Base-by-base conservation (phyloP, 768 basidiomycete species). In the Boletus patriciae region DNA sequence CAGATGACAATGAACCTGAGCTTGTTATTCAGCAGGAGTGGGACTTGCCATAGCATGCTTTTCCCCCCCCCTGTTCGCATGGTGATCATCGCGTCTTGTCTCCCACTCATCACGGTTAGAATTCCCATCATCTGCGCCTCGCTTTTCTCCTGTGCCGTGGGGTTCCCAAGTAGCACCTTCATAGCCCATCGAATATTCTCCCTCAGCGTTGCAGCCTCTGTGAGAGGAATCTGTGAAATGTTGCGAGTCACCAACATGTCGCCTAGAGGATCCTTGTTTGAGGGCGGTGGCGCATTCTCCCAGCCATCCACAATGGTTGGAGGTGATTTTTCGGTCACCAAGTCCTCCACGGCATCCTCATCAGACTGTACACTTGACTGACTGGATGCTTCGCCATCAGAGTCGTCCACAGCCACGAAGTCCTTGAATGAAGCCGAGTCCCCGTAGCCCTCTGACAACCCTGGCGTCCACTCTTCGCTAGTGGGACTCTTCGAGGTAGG, bases 41-140 rank as follows among this genome's bases (percentile, higher is more conserved):
- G 57, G n/a, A 43, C 46, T 1, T 38, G 40, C 53, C 60, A 61
- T 0, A 61, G 45, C 57, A 58, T 58, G 23, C 16, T 34, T 11
- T 61, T 61, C 0, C 60, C 60, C 0, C 60, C 46, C 3, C 60
- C 60, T 0, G 57, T 61, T 0, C 29, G n/a, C 5, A 61, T 50
- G 16, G 60, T 61, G 36, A 61, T 25, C 36, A 49, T 38, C 0
- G 27, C 41, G 2, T 61, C 48, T 3, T 19, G 33, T 6, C 33
- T 8, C 1, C 25, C 42, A 13, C n/a, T 16, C 36, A 52, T 37
- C 15, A 38, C 34, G 1, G 10, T 15, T 9, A 54, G 19, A 13
- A 58, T 43, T 3, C 38, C 56, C 1, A 37, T 1, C 52, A 61
- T 42, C 19, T 61, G 56, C 0, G 31, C 52, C 7, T 0, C n/a